A percentile compares a stretch with the other conserved stretches of the same genome.
phyloP scores from a whole-genome alignment of 2,329 filamentous ascomycete genomes.

The Cadophora malorum region DNA sequence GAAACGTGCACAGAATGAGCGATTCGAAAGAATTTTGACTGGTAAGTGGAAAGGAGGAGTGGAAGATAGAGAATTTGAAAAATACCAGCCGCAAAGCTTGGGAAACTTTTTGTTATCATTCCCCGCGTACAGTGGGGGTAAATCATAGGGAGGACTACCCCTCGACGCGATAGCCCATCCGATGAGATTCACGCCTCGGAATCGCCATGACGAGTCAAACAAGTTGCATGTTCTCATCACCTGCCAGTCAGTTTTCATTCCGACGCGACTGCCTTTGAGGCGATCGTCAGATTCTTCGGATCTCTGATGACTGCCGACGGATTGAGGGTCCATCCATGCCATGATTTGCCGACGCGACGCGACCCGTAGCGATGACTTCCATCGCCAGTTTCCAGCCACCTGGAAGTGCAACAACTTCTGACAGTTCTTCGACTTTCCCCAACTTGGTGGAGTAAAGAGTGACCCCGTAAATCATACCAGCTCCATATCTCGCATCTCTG shows the following conservation, averaged over 20 bases:
- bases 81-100: not conserved
- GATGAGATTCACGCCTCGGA: not conserved
- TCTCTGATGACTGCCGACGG: not conserved
- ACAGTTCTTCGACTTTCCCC: not conserved
- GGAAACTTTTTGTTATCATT: not conserved
- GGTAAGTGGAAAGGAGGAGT: not conserved
- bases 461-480: not conserved
- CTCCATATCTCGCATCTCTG: not conserved
- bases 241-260: not conserved
- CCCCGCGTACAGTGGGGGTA: slow-evolving; percentile 6
- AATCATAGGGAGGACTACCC: not conserved
- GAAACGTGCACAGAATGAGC: not conserved
- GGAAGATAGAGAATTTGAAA: not conserved
- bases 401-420: not conserved
- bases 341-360: not conserved
- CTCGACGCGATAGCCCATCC: not conserved
- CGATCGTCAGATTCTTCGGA: not conserved
- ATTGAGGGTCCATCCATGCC: not conserved
- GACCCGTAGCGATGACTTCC: not conserved
- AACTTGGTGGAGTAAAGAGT: not conserved
- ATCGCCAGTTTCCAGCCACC: not conserved
- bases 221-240: not conserved
- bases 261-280: not conserved
- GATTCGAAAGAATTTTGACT: not conserved
- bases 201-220: not conserved